Percentiles rank a stretch among this genome's conserved stretches.
phyloP scores from a whole-genome alignment of 768 basidiomycete genomes.

The Hygrophoropsis aurantiaca region DNA sequence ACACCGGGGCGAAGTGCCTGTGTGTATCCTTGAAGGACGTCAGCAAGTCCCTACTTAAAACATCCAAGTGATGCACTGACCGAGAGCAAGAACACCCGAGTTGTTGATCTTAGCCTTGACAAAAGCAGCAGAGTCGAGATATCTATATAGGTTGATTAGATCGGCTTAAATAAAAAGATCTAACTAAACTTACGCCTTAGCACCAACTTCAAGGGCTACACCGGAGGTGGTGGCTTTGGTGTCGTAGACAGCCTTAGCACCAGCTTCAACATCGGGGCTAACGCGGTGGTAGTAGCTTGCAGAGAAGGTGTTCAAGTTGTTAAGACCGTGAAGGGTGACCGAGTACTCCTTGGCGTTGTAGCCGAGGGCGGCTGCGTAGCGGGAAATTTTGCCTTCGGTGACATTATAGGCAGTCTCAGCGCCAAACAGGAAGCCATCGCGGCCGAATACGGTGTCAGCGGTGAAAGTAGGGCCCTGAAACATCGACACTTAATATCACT shows the following conservation, averaged over 20 bases:
- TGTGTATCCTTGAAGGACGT: constrained; percentile 64
- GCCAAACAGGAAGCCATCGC: constrained; percentile 96
- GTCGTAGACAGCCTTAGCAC: constrained; percentile 96
- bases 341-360: constrained; percentile 97
- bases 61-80: constrained; percentile 34
- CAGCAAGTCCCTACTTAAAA: constrained; percentile 9
- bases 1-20: constrained; percentile 93
- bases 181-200: constrained; percentile 81
- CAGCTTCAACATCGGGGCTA: constrained; percentile 86
- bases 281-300: constrained; percentile 99
- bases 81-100: constrained; percentile 83
- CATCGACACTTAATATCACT: constrained; percentile 7
- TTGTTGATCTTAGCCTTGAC: constrained; percentile 99
- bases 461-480: constrained; percentile 93
- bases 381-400: constrained; percentile 86
- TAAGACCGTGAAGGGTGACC: constrained; percentile 89
- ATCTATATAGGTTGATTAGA: constrained; percentile 36
- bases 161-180: too few relatives aligned
- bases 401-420: constrained; percentile 97
- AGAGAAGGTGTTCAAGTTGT: constrained; percentile 90
- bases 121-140: constrained; percentile 86
- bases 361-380: constrained; percentile 89
- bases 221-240: constrained; percentile 84
- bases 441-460: constrained; percentile 91
- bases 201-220: constrained; percentile 91